Conservation (phyloP, 2,329 filamentous ascomycete genomes). For the Hypomyces perniciosus region DNA sequence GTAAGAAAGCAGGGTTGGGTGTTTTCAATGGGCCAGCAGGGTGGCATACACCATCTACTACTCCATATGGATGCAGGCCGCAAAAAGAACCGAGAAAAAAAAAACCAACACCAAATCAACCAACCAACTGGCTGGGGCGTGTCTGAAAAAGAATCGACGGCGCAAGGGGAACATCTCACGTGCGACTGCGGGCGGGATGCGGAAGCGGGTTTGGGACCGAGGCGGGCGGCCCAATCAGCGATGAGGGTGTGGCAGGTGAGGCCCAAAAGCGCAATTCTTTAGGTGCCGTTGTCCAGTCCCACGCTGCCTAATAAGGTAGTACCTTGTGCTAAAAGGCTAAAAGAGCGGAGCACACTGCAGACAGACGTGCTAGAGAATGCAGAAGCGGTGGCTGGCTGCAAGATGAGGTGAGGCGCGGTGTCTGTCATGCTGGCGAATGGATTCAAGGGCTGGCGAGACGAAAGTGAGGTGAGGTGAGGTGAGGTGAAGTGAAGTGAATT, state of each 20-base stretch:
- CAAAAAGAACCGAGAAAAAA: neutral
- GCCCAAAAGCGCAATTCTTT: conserved; percentile 11
- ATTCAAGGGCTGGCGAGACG: too few relatives aligned
- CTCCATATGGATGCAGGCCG: neutral
- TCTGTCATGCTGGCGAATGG: too few relatives aligned
- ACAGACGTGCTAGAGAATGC: too few relatives aligned
- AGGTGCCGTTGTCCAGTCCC: conserved; percentile 3
- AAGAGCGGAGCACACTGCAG: neutral
- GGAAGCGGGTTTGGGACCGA: conserved; percentile 5
- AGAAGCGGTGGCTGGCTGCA: too few relatives aligned
- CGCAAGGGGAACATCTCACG: conserved; percentile 8
- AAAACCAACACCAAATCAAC: neutral
- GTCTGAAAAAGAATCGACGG: neutral
- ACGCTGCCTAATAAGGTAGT: neutral
- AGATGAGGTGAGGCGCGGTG: too few relatives aligned
- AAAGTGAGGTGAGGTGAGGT: too few relatives aligned
- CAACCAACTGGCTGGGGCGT: neutral
- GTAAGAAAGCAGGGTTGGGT: too few relatives aligned
- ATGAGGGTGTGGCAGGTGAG: neutral
- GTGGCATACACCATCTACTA: too few relatives aligned
- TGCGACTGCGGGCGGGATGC: conserved; percentile 13
- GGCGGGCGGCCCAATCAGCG: conserved; percentile 10
- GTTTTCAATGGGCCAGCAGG: too few relatives aligned
- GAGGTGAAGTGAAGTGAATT: too few relatives aligned
- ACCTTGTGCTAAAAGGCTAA: neutral